Evolutionary conservation across 2,329 filamentous ascomycete species (phyloP).

Genomic region (Geosmithia morbida): DNA sequence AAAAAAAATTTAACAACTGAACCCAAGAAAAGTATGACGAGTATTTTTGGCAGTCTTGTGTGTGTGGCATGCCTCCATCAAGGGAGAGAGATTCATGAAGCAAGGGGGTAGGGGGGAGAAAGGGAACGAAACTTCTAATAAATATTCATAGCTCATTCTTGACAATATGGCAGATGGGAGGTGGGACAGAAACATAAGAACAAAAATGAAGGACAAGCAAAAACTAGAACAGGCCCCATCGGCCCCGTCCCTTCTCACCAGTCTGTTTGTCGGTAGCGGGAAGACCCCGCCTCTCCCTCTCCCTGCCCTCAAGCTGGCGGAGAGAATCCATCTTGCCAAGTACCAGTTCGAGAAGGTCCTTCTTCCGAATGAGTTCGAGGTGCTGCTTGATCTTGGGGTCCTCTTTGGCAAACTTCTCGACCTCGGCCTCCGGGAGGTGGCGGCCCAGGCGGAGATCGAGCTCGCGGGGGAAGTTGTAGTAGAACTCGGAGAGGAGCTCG

Average conservation of each 20-base stretch:
- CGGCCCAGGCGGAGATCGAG: constrained; percentile 76
- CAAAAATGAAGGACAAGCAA: neutral
- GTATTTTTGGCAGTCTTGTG: neutral
- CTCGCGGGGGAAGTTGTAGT: constrained; percentile 92
- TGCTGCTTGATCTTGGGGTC: constrained; percentile 83
- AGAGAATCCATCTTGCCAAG: constrained; percentile 92
- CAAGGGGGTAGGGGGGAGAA: neutral
- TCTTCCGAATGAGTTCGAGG: constrained; percentile 80
- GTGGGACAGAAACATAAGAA: no score
- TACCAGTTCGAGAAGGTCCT: constrained; percentile 85
- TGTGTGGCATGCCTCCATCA: neutral
- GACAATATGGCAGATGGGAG: no score
- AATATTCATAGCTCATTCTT: constrained; percentile 3
- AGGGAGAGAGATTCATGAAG: neutral
- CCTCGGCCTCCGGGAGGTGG: constrained; percentile 61
- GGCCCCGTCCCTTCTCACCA: constrained; percentile 24
- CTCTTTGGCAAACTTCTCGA: constrained; percentile 84
- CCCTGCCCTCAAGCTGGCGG: constrained; percentile 65
- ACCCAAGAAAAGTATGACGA: neutral
- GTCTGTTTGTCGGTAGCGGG: constrained; percentile 8
- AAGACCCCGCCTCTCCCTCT: constrained; percentile 24
- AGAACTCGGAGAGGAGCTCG: constrained; percentile 91
- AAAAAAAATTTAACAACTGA: neutral
- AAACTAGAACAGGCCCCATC: constrained; percentile 33
- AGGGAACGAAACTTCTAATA: neutral